Evolutionary conservation across 495 filamentous ascomycete genomes (phyloP).

Genomic region (Penicillium fimorum): DNA sequence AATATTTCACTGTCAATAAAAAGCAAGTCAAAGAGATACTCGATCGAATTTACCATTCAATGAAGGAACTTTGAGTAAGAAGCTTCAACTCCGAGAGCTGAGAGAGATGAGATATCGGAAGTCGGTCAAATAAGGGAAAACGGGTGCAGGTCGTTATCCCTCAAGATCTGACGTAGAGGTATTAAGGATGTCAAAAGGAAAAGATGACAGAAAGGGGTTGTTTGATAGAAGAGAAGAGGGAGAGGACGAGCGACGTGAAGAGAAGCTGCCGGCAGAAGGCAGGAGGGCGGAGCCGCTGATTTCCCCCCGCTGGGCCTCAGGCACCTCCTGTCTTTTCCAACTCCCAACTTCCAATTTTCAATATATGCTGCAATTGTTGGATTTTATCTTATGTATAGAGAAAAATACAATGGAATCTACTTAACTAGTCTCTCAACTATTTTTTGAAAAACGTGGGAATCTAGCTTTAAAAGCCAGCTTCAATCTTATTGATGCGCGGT

Average conservation of each 20-base stretch:
- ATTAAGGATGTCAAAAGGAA: conserved; percentile 14
- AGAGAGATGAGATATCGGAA: conserved; percentile 23
- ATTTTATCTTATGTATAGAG: not conserved
- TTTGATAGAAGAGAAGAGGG: conserved; percentile 19
- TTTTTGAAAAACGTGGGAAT: not conserved
- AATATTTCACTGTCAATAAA: not conserved
- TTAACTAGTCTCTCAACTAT: not conserved
- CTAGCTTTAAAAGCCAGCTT: not conserved
- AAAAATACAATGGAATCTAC: not conserved
- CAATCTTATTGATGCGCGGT: not conserved
- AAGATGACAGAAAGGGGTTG: conserved; percentile 15
- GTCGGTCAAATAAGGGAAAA: conserved; percentile 40
- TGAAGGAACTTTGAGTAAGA: conserved; percentile 12
- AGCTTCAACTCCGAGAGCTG: conserved; percentile 22
- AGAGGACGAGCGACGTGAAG: conserved; percentile 18
- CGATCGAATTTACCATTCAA: conserved; percentile 12
- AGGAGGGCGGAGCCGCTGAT: conserved; percentile 29
- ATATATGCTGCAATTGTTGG: conserved; percentile 5
- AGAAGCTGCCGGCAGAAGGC: conserved; percentile 28
- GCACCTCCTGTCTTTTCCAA: conserved; percentile 9
- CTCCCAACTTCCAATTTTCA: not conserved
- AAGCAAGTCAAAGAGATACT: conserved; percentile 11
- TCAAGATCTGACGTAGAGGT: conserved; percentile 26
- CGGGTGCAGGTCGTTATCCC: conserved; percentile 51
- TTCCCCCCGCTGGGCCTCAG: conserved; percentile 29